Evolutionary conservation across 306 rosid species (phyloP).

Genomic region (Albizia julibrissin): DNA sequence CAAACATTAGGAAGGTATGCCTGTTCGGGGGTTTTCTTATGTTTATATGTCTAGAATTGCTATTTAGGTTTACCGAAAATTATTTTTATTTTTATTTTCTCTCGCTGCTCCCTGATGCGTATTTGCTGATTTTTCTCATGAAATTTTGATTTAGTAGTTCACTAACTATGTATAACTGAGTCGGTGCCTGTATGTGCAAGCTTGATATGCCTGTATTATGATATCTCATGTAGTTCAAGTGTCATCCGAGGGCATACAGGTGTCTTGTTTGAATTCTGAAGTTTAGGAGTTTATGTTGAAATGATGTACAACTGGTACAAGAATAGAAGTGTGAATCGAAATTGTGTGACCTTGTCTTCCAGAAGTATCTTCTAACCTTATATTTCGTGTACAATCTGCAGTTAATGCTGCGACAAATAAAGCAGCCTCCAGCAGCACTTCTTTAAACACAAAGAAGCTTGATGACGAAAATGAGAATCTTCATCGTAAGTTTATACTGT

Average conservation of each 20-base stretch:
- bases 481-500: slow-evolving; percentile 50
- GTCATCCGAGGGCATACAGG: background rate
- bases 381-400: slow-evolving; percentile 27
- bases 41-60: background rate
- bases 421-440: slow-evolving; percentile 77
- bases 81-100: background rate
- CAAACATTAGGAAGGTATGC: background rate
- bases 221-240: background rate
- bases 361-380: background rate
- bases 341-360: background rate
- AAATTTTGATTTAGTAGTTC: background rate
- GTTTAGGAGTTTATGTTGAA: background rate
- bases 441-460: slow-evolving; percentile 74
- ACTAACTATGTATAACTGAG: background rate
- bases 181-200: background rate
- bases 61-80: background rate
- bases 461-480: slow-evolving; percentile 77
- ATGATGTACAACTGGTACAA: background rate
- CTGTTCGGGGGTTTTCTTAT: background rate
- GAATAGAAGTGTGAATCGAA: background rate
- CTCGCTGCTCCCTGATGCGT: background rate
- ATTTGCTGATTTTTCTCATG: background rate
- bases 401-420: slow-evolving; percentile 69
- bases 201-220: background rate
- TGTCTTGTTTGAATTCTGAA: background rate